Base-by-base conservation (phyloP, 345 rosid genomes). In the Punica granatum region DNA sequence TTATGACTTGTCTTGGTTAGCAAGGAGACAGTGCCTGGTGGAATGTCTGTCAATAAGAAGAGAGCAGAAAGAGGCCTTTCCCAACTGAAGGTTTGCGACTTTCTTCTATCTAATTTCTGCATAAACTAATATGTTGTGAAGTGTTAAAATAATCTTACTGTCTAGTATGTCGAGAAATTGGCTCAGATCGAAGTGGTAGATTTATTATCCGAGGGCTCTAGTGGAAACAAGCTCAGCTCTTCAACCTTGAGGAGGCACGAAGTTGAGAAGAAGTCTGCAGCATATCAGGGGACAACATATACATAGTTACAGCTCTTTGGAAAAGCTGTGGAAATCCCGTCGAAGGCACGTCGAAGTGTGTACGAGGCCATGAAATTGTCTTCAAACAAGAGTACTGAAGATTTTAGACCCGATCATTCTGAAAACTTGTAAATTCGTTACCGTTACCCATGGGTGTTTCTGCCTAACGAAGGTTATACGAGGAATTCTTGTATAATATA, bases 1-100 rank as follows among this genome's bases (percentile, higher is more conserved):
- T 23, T 48, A 60, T 25, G 70, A 43, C 18, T 48, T 21, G n/a
- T 23, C 54, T 48, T 18, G 74, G 74, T n/a, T 88, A 92, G 97
- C 80, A 86, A 87, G 72, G 98, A 90, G 89, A 92, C 96, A 0
- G 64, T 90, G 72, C 87, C 89, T 0, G 98, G 97, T 60, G 98
- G 94, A 44, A 58, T 90, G 41, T 87, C 97, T 1, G 94, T 90
- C 36, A 93, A 88, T 54, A 83, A 77, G 76, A 90, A 86, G 76
- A 84, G 96, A 81, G 85, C 84, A 9, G 97, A 86, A 8, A 80
- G 76, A 69, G 85, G 85, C 10, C 86, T 90, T 60, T 78, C 90
- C 0, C 85, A 81, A 72, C 83, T 90, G 44, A 87, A 85, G 98
- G 97, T 92, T 77, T 33, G 23, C 8, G 23, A 10, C 6, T 28